Evolutionary conservation across 1,139 yeast species (phyloP), one percentile per base, ranked within the genome.

Genomic region (Hansenula anomala): DNA sequence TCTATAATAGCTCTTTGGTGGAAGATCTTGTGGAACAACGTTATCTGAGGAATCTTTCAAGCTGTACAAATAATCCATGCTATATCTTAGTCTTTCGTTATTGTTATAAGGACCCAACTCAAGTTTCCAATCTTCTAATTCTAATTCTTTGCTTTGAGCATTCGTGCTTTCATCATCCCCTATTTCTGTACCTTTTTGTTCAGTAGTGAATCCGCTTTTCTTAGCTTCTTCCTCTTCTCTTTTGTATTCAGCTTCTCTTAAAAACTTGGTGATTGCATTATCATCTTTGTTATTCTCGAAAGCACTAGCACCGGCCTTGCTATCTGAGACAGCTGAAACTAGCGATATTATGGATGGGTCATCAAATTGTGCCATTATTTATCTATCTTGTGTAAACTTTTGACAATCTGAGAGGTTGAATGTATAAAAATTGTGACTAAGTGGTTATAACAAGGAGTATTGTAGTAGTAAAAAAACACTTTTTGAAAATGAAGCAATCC

Each of bases 201-300:
- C 4, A 6, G 4, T 24, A 12, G 6, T 6, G 14, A 3, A 12
- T 15, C 3, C 7, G 13, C 27, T 19, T 11, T 31, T 17, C 38
- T n/a, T 41, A 22, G 43, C 33, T 37, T 49, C 55, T 33, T 49
- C 52, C 27, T 45, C 48, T 27, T 48, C 51, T 36, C 52, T 48
- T 32, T 51, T 51, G 33, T 30, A 41, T 33, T 52, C 56, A n/a
- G 56, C 55, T 17, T 50, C 47, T 28, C 41, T 49, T 19, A 53
- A 36, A 25, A 53, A 44, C 38, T 45, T 47, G 28, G 51, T 41
- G 33, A 53, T 51, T 31, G 48, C 54, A 34, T 47, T 47, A 19
- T 45, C 53, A 6, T 15, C 30, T 28, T 6, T 17, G n/a, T 25
- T 28, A 11, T 12, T 22, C 10, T 18, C 9, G 19, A 2, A 11